Base-by-base conservation (phyloP, 805 yeast species). In the Ogataea pini region DNA sequence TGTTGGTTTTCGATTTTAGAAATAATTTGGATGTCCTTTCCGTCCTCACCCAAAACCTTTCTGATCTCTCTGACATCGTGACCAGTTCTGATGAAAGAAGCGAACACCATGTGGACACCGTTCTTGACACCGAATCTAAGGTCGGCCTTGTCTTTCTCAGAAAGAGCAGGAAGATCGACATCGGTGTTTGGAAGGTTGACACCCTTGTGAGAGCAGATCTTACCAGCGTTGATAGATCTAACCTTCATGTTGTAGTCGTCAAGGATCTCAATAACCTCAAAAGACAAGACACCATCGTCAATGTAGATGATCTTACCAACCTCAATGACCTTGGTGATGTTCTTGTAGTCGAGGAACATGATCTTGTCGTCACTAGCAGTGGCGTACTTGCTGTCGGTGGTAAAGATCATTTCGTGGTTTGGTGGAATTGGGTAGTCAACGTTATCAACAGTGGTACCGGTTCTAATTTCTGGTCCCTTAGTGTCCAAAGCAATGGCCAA, bases 391-490 rank as follows among this genome's bases (percentile, higher is more conserved):
- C 83, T 92, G 71, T 92, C 95, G 54, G 98, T 94, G 70, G 97
- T 76, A 79, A 94, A 87, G 68, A 77, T 82, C 96, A 94, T 87
- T 72, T 86, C 92, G 72, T 89, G 96, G 74, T 82, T 83, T 53
- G 94, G 79, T 38, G 79, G 72, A 65, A 94, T 86, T 65, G 96
- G 86, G 74, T 73, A 89, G 69, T 94, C 99, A 52, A 73, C 72
- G 51, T 81, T 87, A 64, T 79, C 88, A 56, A 73, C 70, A 62
- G 99, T 94, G 72, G 90, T 83, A 73, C 99, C 99, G 50, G 99
- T 92, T 83, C 99, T 89, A 77, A 94, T 94, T 78, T 94, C 99
- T 56, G 99, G 99, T 62, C 99, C 99, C 82, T 94, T 94, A 72
- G 98, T 94, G 73, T 94, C 99, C 64, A 94, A 83, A 58, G 99